Percentiles rank a stretch among this genome's conserved stretches.
Conservation (phyloP, 108 stramenopile species). For the Pinguiococcus pyrenoidosus region DNA sequence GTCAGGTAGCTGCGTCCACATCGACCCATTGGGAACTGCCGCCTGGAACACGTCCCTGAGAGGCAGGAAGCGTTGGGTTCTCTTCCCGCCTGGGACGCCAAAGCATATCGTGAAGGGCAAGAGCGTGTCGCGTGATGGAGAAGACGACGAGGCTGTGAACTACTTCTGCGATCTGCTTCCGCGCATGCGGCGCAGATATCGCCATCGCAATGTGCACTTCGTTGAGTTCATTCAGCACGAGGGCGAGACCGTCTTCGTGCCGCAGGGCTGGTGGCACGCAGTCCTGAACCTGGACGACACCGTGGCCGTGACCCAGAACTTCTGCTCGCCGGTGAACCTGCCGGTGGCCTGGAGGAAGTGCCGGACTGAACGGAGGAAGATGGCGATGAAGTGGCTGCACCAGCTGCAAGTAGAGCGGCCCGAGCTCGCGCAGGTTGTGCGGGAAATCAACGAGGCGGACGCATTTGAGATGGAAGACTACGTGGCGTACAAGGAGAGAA, state of each 20-base stretch:
- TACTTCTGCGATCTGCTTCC: slow-evolving; percentile 82
- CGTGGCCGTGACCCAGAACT: slow-evolving; percentile 89
- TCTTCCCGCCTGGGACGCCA: slow-evolving; percentile 80
- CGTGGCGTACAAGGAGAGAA: slow-evolving; percentile 32
- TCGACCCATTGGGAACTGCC: slow-evolving; percentile 85
- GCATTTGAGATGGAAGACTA: slow-evolving; percentile 64
- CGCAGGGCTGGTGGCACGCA: slow-evolving; percentile 96
- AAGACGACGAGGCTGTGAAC: slow-evolving; percentile 97
- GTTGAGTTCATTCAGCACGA: slow-evolving; percentile 87
- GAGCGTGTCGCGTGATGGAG: slow-evolving; percentile 37
- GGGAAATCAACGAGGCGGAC: slow-evolving; percentile 59
- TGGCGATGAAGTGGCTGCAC: slow-evolving; percentile 78
- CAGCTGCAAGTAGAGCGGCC: slow-evolving; percentile 53
- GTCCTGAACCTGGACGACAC: slow-evolving; percentile 89
- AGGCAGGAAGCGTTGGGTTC: slow-evolving; percentile 90
- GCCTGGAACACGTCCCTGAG: slow-evolving; percentile 93
- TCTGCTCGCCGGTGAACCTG: slow-evolving; percentile 77
- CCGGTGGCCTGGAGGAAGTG: slow-evolving; percentile 78
- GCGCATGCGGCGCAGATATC: slow-evolving; percentile 57
- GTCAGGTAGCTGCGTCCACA: slow-evolving; percentile 79
- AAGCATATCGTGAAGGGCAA: slow-evolving; percentile 71
- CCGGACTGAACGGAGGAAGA: slow-evolving; percentile 72
- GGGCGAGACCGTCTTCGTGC: slow-evolving; percentile 90
- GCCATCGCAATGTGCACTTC: slow-evolving; percentile 15
- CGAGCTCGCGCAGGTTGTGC: slow-evolving; percentile 57